Evolutionary conservation across 176 grass and related monocot genomes (phyloP), one percentile per base, ranked within the genome.

Genomic region (Oryza coarctata): DNA sequence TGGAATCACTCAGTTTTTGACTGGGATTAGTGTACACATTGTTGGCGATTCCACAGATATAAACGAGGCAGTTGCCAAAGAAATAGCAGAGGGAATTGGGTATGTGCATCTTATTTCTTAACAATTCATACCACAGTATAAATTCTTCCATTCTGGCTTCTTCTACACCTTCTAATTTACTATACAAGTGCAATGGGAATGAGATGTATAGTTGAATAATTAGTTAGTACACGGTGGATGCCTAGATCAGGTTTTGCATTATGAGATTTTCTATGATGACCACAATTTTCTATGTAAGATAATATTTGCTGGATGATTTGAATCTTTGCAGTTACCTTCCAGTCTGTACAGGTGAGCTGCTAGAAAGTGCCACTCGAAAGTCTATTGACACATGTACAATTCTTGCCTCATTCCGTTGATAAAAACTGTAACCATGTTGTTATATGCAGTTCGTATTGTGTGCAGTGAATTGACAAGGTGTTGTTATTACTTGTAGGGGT

Each of bases 41-140:
- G 79, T 95, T 80, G 96, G 96, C 34, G 80, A 98, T 64, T 88
- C 90, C 36, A 95, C 89, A 13, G 77, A 95, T 25, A 93, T 95
- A 30, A 98, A 95, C 20, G 82, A 95, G 80, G 83, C 82, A 47
- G 88, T 99, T 82, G 93, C 91, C 47, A 90, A 95, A 71, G 91
- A 91, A 87, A 87, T 95, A 28, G 93, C 96, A 0, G 79, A 34
- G 20, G 96, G 96, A 76, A 95, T 99, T 47, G 93, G 87, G 93
- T 99, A 65, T 4, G 87, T 75, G 73, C 52, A 72, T 29, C 63
- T 38, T 43, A 43, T 78, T 70, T 68, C 22, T 66, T 36, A 70
- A 76, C 35, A 8, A 34, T 63, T 52, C 34, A 26, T 18, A 11
- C 13, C 7, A 20, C 41, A 36, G 22, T 55, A 58, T 69, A 17